Percentiles rank a stretch among this genome's conserved stretches.
phyloP scores from a whole-genome alignment of 805 yeast genomes.

The Ogataea parapolymorpha region DNA sequence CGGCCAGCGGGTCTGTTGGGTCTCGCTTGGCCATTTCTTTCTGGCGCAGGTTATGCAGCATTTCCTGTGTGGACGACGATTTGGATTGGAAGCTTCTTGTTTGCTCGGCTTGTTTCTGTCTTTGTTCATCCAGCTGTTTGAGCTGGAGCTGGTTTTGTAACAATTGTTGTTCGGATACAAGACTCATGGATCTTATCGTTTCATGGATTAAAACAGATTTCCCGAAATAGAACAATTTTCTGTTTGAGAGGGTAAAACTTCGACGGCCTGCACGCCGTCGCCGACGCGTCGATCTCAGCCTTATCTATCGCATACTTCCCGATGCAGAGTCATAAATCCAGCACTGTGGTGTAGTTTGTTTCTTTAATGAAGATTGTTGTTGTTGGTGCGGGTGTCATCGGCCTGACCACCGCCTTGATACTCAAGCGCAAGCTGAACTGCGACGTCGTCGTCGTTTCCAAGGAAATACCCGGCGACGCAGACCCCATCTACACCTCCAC shows the following conservation, averaged over 20 bases:
- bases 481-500: conserved; percentile 55
- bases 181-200: conserved; percentile 25
- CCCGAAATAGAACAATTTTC: conserved; percentile 7
- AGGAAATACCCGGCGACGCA: conserved; percentile 56
- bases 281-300: conserved; percentile 6
- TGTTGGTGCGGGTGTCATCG: conserved; percentile 56
- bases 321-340: no score
- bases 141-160: conserved; percentile 45
- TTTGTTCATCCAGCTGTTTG: conserved; percentile 42
- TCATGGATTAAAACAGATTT: conserved; percentile 6
- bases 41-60: conserved; percentile 21
- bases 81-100: conserved; percentile 39
- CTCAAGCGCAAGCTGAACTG: conserved; percentile 34
- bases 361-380: conserved; percentile 32
- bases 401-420: conserved; percentile 47
- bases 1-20: conserved; percentile 46
- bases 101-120: conserved; percentile 42
- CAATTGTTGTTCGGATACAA: conserved; percentile 43
- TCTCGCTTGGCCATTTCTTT: conserved; percentile 31
- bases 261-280: conserved; percentile 2
- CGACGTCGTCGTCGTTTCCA: conserved; percentile 39
- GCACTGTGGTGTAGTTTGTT: no score
- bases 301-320: background rate
- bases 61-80: conserved; percentile 29
- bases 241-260: conserved; percentile 11